Percentiles rank a stretch among this genome's conserved stretches.
Conservation (phyloP, 495 filamentous ascomycete species). For the Chaetomidium leptoderma region DNA sequence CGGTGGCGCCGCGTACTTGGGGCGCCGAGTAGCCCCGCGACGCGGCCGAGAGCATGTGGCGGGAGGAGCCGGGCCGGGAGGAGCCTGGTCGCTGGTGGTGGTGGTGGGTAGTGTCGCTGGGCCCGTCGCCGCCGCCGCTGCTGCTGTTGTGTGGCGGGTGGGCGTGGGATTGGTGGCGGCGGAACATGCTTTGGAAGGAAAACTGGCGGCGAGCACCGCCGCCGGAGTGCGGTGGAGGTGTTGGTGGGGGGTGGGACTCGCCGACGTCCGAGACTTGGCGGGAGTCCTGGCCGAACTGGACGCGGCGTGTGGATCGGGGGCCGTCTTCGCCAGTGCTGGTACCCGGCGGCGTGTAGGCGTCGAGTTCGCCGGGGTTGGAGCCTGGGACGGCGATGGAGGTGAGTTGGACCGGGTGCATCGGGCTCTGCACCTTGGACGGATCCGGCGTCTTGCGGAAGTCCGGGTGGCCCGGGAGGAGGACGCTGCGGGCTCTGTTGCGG, state of each 20-base stretch:
- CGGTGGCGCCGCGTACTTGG: constrained; percentile 57
- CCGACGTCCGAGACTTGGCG: constrained; percentile 29
- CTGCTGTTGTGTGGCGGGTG: constrained; percentile 32
- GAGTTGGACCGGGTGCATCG: constrained; percentile 56
- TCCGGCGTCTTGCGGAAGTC: constrained; percentile 30
- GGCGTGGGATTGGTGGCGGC: constrained; percentile 42
- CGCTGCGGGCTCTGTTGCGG: constrained; percentile 50
- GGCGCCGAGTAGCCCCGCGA: constrained; percentile 48
- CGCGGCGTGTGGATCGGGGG: constrained; percentile 36
- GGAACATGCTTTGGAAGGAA: constrained; percentile 82
- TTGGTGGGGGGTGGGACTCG: constrained; percentile 33
- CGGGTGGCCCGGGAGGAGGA: constrained; percentile 44
- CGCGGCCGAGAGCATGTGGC: constrained; percentile 44
- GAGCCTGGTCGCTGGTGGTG: neutral
- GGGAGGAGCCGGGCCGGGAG: constrained; percentile 26
- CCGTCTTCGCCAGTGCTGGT: too few relatives aligned
- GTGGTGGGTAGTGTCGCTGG: neutral
- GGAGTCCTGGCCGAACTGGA: constrained; percentile 33
- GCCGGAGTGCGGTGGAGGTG: constrained; percentile 51
- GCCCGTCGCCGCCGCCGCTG: constrained; percentile 7
- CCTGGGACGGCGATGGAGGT: constrained; percentile 56
- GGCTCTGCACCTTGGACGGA: constrained; percentile 37
- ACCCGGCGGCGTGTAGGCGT: constrained; percentile 38
- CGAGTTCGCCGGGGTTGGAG: constrained; percentile 38
- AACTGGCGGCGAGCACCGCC: constrained; percentile 81